Base-by-base conservation (phyloP, 495 filamentous ascomycete species). In the Aspergillus heteromorphus region DNA sequence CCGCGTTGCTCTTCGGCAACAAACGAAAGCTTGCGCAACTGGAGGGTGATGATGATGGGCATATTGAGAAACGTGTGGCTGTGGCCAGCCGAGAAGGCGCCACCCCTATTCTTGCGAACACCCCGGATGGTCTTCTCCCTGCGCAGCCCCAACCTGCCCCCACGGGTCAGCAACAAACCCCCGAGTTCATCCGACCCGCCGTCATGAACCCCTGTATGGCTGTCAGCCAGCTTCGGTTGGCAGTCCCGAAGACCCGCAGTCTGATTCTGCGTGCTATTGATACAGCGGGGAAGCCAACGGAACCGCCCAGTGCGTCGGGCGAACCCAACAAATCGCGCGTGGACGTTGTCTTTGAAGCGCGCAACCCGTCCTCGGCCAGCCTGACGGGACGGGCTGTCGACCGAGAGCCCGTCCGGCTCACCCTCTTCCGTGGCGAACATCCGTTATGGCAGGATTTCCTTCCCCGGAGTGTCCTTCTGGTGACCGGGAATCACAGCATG, bases 361-460 rank as follows among this genome's bases (percentile, higher is more conserved):
- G 83, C 17, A 92, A 92, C 61, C 83, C 87, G 14, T 76, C 79
- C 2, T 73, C 76, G 7, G 78, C 78, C 17, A 76, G 80, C 25
- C 61, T 81, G 48, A 83, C 83, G 19, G 79, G 79, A 29, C 71
- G 81, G 23, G 61, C 73, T 4, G 77, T 78, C 48, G 80, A 87
- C 54, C 80, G 84, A 40, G 91, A 97, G 45, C 93, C 93, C 3
- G 85, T 89, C 10, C 83, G 87, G 11, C 82, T 99, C 27, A 88
- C 84, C 1, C 82, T 92, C 23, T 86, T 84, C 14, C 89, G 87
- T 56, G 82, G 86, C n/a, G 89, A 91, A n/a, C 85, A 87, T 43
- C 76, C 83, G 1, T 69, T 97, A 4, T 99, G 95, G 92, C 88
- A 95, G 59, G 95, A 97, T 57, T 99, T 87, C 62, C 75, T 99